These are phyloP conservation scores for Beauveria varroae DNA, from an alignment of 2,329 filamentous ascomycete genomes.

Conservation along the genomic window DNA sequence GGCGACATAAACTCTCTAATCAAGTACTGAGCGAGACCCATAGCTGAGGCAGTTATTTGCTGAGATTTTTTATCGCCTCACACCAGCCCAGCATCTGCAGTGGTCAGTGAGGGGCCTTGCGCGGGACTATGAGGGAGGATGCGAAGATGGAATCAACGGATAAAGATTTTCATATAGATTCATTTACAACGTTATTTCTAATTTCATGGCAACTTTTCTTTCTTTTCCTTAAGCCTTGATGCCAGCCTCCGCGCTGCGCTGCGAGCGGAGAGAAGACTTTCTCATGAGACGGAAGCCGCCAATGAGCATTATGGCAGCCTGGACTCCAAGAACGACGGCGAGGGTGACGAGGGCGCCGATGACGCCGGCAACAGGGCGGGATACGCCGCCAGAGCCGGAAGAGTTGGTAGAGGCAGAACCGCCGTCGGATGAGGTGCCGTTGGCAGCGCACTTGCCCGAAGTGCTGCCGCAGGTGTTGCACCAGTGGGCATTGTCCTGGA, in stretches of 20 bases:
- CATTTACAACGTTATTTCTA: background rate
- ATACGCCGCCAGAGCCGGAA: conserved; percentile 40
- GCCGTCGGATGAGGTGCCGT: conserved; percentile 19
- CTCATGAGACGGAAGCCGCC: conserved; percentile 40
- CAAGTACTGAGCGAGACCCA: too few species aligned
- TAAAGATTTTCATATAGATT: background rate
- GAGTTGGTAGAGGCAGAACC: conserved; percentile 16
- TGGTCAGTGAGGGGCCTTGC: too few species aligned
- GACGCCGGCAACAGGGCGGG: conserved; percentile 68
- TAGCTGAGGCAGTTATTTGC: too few species aligned
- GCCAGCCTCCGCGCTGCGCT: background rate
- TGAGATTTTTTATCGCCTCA: too few species aligned
- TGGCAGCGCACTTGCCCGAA: conserved; percentile 54
- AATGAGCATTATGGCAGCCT: conserved; percentile 35
- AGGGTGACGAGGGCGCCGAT: conserved; percentile 65
- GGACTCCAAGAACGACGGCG: conserved; percentile 38
- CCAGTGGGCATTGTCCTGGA: conserved; percentile 61
- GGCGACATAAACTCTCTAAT: too few species aligned
- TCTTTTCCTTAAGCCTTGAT: background rate
- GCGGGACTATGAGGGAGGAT: too few species aligned
- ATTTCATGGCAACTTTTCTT: background rate
- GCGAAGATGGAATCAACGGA: background rate
- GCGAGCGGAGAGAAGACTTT: conserved; percentile 31
- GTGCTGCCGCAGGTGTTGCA: conserved; percentile 69
- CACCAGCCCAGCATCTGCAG: too few species aligned